Evolutionary conservation across 768 basidiomycete genomes (phyloP), one percentile per base, ranked within the genome.

Genomic region (Saitozyma sp.): DNA sequence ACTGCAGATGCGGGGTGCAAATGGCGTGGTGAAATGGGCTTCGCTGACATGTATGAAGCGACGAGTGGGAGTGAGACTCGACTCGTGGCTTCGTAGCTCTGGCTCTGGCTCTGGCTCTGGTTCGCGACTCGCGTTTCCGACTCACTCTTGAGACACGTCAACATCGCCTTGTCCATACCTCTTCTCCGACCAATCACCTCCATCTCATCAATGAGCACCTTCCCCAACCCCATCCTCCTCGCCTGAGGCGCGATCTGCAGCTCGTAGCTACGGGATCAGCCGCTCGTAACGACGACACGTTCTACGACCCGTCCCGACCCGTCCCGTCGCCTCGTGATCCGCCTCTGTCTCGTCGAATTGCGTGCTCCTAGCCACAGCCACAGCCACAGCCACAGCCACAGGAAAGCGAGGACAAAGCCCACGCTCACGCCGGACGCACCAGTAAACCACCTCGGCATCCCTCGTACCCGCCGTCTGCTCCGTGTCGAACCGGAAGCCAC

Each of bases 401-500:
- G n/a, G 45, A 46, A 13, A 46, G 45, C 6, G 45, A 46, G 45
- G 45, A 13, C 45, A 3, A 1, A 2, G 13, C n/a, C 45, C 17
- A 19, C 17, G 5, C 52, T n/a, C 4, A 9, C 4, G 54, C 45
- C 3, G n/a, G 7, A 65, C 74, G 45, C 39, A 75, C 74, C 74
- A 75, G 53, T 75, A 75, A 6, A 69, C 59, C 8, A 75, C 71
- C 50, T 73, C 71, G 8, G 63, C 71, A 53, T 69, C 67, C 38
- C 61, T 50, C 6, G 48, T 29, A 11, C 51, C 58, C 39, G 69
- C 43, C 10, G 74, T 75, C 49, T 73, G 67, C 57, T 75, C 74
- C 37, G 67, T 73, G 53, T 72, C 71, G 54, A 75, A 75, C 42
- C 74, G 58, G 58, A 73, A 75, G 9, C 62, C 61, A 38, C 65